A percentile compares a stretch with the other conserved stretches of the same genome.
These are phyloP conservation scores for Paramecium tetraurelia DNA, from an alignment of 73 alveolate genomes.

Conservation along the genomic window DNA sequence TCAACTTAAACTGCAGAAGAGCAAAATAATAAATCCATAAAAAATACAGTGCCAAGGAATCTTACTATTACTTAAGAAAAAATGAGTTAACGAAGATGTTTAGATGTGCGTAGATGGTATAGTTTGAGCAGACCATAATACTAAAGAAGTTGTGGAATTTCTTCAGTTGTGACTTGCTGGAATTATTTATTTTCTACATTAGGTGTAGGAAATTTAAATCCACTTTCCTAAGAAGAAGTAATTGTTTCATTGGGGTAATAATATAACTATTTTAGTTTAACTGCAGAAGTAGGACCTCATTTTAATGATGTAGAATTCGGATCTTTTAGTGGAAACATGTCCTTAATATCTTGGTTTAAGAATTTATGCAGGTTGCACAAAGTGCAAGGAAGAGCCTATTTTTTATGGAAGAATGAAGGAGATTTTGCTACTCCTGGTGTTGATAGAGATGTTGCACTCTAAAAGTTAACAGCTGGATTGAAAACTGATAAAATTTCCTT, in stretches of 20 bases:
- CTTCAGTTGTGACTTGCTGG: slow-evolving; percentile 57
- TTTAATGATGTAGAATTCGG: slow-evolving; percentile 54
- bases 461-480: slow-evolving; percentile 65
- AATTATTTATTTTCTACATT: slow-evolving; percentile 18
- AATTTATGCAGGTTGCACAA: not conserved
- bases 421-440: slow-evolving; percentile 67
- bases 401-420: slow-evolving; percentile 77
- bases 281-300: slow-evolving; percentile 75
- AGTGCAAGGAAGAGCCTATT: slow-evolving; percentile 68
- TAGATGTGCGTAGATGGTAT: slow-evolving; percentile 86
- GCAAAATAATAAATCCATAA: not conserved
- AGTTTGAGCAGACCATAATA: slow-evolving; percentile 82
- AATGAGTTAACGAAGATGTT: slow-evolving; percentile 69
- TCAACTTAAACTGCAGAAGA: not conserved
- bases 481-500: slow-evolving; percentile 62
- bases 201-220: slow-evolving; percentile 46
- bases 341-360: slow-evolving; percentile 62
- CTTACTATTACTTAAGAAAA: slow-evolving; percentile 67
- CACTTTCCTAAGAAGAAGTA: not conserved
- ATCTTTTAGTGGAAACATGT: slow-evolving; percentile 73
- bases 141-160: slow-evolving; percentile 82
- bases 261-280: not conserved
- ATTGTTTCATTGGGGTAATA: slow-evolving; percentile 9
- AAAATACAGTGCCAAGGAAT: slow-evolving; percentile 73
- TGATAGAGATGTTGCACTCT: slow-evolving; percentile 65